Conservation (phyloP, 306 rosid genomes). For the Gastrolobium villosum region DNA sequence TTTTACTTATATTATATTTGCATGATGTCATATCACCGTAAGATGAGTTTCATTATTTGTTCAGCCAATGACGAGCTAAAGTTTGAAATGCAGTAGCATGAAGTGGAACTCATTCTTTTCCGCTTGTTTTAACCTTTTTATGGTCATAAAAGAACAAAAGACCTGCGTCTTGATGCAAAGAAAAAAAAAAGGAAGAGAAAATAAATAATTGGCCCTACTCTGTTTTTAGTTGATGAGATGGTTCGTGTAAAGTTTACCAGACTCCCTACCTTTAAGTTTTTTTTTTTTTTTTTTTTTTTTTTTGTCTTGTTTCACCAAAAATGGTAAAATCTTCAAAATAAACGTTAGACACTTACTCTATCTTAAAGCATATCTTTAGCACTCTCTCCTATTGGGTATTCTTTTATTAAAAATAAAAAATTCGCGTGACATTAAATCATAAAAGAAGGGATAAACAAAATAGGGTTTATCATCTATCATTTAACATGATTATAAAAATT, state of each 20-base stretch:
- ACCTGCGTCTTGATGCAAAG: conserved; percentile 48
- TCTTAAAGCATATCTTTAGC: too few species aligned
- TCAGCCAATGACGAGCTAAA: conserved; percentile 42
- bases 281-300: conserved; percentile 31
- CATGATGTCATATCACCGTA: conserved; percentile 51
- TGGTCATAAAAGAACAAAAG: conserved; percentile 52
- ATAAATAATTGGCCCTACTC: conserved; percentile 26
- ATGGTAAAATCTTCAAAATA: conserved; percentile 35
- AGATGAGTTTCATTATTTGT: conserved; percentile 47
- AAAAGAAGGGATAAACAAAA: too few species aligned
- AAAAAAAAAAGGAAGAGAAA: conserved; percentile 22
- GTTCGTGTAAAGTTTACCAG: conserved; percentile 48
- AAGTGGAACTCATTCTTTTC: conserved; percentile 42
- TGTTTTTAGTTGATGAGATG: conserved; percentile 52
- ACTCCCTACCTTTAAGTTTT: conserved; percentile 18
- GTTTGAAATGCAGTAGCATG: conserved; percentile 46
- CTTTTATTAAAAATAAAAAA: too few species aligned
- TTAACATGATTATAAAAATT: too few species aligned
- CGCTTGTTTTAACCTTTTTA: conserved; percentile 44
- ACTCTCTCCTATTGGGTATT: too few species aligned
- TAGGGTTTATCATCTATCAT: too few species aligned
- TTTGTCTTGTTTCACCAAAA: conserved; percentile 43
- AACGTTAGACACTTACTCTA: conserved; percentile 4
- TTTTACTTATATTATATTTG: conserved; percentile 23
- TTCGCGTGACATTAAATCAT: too few species aligned